Conservation (phyloP, 2,329 filamentous ascomycete genomes). For the Colletotrichum orchidophilum region DNA sequence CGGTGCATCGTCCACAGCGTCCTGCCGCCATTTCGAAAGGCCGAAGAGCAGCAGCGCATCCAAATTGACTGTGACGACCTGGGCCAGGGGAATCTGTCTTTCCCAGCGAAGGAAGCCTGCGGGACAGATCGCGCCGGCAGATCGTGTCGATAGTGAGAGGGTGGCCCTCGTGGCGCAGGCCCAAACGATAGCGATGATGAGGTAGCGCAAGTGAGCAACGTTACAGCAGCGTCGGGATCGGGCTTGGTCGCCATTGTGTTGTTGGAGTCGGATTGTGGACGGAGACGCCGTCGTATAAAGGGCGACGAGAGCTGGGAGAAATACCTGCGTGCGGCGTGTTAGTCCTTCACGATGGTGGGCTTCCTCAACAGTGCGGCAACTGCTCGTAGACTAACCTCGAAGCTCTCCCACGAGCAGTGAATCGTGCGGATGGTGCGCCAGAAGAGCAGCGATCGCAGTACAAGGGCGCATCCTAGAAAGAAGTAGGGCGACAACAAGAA, state of each 20-base stretch:
- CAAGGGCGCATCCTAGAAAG: constrained; percentile 37
- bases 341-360: neutral
- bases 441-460: constrained; percentile 41
- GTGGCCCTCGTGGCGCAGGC: constrained; percentile 42
- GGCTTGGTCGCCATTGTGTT: constrained; percentile 34
- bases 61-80: constrained; percentile 39
- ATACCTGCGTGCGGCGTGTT: constrained; percentile 37
- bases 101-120: constrained; percentile 37
- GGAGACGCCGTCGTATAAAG: constrained; percentile 36
- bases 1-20: constrained; percentile 36
- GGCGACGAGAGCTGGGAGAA: constrained; percentile 43
- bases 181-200: constrained; percentile 42
- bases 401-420: constrained; percentile 45
- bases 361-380: neutral
- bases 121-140: constrained; percentile 44
- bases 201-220: constrained; percentile 33
- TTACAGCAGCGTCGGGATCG: constrained; percentile 18
- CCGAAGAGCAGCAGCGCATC: constrained; percentile 44
- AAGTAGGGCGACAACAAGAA: constrained; percentile 33
- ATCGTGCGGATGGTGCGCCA: constrained; percentile 45
- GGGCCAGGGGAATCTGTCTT: constrained; percentile 42
- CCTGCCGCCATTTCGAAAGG: constrained; percentile 40
- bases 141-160: constrained; percentile 38
- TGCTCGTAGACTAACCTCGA: constrained; percentile 41
- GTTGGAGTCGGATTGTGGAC: constrained; percentile 37